Evolutionary conservation across 2,329 filamentous ascomycete genomes (phyloP).

Genomic region (Samsoniella hepiali): DNA sequence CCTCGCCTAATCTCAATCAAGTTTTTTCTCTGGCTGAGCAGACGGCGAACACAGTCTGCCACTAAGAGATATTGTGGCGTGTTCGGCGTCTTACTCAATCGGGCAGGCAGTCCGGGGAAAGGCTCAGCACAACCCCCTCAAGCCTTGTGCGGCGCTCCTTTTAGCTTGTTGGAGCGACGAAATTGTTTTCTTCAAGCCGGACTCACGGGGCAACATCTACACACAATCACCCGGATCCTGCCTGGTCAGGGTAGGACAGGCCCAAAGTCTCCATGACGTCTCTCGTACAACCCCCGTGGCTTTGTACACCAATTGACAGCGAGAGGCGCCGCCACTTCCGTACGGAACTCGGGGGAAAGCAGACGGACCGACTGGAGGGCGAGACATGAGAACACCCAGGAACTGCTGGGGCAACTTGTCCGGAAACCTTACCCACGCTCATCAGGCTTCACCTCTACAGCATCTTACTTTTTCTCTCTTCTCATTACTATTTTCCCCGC

Average conservation of each 20-base stretch:
- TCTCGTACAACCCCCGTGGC: no score
- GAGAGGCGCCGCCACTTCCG: no score
- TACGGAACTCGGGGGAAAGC: no score
- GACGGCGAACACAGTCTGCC: no score
- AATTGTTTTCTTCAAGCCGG: neutral
- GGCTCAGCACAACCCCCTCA: neutral
- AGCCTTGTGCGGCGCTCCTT: neutral
- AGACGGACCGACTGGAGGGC: no score
- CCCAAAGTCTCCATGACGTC: neutral
- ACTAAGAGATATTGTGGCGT: no score
- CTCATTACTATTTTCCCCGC: neutral
- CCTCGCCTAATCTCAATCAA: no score
- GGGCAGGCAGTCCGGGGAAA: constrained; percentile 11
- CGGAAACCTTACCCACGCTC: neutral
- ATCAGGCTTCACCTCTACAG: neutral
- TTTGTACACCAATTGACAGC: no score
- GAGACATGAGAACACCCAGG: no score
- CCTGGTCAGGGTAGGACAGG: neutral
- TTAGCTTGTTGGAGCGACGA: neutral
- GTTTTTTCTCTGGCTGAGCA: no score
- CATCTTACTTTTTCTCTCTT: no score
- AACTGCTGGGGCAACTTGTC: no score
- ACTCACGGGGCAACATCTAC: neutral
- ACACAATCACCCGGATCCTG: neutral
- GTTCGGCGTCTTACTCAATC: neutral